Conservation (phyloP, 129 eudicot species). For the Ambrosia trifida region DNA sequence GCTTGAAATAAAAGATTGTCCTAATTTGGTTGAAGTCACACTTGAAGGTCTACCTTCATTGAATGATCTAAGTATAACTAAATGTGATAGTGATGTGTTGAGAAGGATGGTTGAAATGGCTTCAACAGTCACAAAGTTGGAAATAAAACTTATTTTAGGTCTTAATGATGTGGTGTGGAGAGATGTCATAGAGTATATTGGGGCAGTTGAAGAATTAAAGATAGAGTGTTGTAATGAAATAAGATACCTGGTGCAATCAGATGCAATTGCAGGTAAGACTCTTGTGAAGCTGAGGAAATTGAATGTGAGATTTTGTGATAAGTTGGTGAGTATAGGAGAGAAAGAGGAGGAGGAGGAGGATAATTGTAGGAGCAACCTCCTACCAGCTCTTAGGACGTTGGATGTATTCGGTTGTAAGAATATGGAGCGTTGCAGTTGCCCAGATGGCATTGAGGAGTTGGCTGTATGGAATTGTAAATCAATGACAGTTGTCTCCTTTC, state of each 20-base stretch:
- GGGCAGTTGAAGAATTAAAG: neutral
- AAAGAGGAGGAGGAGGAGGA: neutral
- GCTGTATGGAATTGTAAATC: neutral
- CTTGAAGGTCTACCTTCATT: neutral
- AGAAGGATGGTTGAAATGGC: neutral
- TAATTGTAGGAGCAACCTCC: neutral
- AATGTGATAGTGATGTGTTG: neutral
- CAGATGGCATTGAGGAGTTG: neutral
- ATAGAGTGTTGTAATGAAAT: neutral
- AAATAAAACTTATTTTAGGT: neutral
- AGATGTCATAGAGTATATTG: neutral
- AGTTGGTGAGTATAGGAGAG: slow-evolving; percentile 4
- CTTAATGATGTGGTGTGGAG: neutral
- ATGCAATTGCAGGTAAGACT: neutral
- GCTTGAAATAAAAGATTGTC: neutral
- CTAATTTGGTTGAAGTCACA: neutral
- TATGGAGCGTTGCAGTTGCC: neutral
- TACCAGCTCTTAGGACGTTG: neutral
- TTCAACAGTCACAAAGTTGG: neutral
- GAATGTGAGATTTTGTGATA: neutral
- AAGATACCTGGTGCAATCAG: neutral
- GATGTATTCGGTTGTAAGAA: neutral
- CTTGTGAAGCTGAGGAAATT: neutral
- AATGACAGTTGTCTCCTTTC: neutral
- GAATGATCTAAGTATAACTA: too few species aligned